Evolutionary conservation across 2,329 filamentous ascomycete genomes (phyloP).

Genomic region (Phoma herbarum): DNA sequence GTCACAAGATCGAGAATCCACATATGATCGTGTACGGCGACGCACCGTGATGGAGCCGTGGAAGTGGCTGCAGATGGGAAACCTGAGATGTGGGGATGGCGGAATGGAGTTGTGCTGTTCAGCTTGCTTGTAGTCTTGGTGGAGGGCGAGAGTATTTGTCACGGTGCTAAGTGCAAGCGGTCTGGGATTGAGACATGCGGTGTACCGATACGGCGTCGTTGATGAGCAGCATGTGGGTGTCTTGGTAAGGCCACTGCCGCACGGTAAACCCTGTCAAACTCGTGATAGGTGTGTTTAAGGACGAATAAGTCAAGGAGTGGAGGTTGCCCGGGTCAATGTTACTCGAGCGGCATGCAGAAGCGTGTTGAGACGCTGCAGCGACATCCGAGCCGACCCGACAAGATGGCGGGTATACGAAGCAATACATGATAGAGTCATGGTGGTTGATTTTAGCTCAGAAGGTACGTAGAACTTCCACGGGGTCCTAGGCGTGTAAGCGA

Average conservation of each 20-base stretch:
- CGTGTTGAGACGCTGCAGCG: conserved; percentile 1
- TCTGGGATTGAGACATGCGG: neutral
- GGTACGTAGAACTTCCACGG: neutral
- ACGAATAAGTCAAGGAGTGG: conserved; percentile 1
- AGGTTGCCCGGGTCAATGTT: neutral
- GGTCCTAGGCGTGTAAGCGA: conserved; percentile 5
- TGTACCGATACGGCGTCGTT: neutral
- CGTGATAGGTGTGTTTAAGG: conserved; percentile 2
- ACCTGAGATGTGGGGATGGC: neutral
- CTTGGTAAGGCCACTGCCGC: conserved; percentile 1
- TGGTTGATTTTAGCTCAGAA: neutral
- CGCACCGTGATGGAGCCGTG: neutral
- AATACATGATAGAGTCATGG: conserved; percentile 5
- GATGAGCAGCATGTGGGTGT: neutral
- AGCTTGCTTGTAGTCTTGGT: conserved; percentile 1
- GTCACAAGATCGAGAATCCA: neutral
- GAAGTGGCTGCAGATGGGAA: neutral
- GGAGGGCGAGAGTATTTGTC: conserved; percentile 9
- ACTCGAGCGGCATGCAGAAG: conserved; percentile 6
- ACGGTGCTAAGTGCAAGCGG: conserved; percentile 5
- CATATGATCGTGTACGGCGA: neutral
- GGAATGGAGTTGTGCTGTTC: neutral
- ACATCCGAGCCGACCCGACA: neutral
- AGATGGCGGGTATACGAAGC: neutral
- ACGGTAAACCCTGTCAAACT: neutral